Percentiles rank a stretch among this genome's conserved stretches.
These are phyloP conservation scores for Bjerkandera adusta DNA, from an alignment of 1,284 basidiomycete genomes.

Conservation along the genomic window DNA sequence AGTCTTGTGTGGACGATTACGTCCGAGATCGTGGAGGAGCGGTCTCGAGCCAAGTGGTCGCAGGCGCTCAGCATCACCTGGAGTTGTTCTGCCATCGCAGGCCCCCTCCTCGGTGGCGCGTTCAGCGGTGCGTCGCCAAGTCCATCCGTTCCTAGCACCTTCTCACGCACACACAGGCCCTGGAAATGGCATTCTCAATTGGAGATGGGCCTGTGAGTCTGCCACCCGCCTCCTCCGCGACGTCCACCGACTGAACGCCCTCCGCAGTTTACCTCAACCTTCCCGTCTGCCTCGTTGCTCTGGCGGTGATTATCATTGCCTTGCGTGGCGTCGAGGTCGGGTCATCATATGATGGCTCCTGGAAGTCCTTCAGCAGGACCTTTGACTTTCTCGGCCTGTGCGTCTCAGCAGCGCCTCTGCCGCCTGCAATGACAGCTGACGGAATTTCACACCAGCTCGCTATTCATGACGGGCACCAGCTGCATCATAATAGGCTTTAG, in stretches of 20 bases:
- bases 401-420: constrained; percentile 29
- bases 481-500: constrained; percentile 76
- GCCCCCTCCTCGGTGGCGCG: constrained; percentile 72
- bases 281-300: constrained; percentile 64
- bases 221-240: constrained; percentile 5
- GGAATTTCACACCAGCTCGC: constrained; percentile 39
- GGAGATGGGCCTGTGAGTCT: constrained; percentile 80
- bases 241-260: constrained; percentile 7
- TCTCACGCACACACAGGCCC: too few relatives aligned
- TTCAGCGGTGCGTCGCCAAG: constrained; percentile 67
- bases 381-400: constrained; percentile 79
- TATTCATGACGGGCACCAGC: constrained; percentile 75
- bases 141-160: too few relatives aligned
- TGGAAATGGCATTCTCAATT: constrained; percentile 39
- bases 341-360: constrained; percentile 46
- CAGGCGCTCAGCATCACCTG: constrained; percentile 79
- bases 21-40: constrained; percentile 70
- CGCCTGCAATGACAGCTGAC: constrained; percentile 6
- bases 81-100: constrained; percentile 78
- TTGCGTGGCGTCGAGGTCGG: constrained; percentile 55
- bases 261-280: constrained; percentile 73
- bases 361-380: constrained; percentile 46
- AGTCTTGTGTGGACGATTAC: constrained; percentile 81
- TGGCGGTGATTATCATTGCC: constrained; percentile 53
- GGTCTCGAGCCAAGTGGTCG: constrained; percentile 74